Percentiles rank a stretch among this genome's conserved stretches.
These are phyloP conservation scores for Monosporascus sp. DNA, from an alignment of 2,329 filamentous ascomycete genomes.

Conservation along the genomic window DNA sequence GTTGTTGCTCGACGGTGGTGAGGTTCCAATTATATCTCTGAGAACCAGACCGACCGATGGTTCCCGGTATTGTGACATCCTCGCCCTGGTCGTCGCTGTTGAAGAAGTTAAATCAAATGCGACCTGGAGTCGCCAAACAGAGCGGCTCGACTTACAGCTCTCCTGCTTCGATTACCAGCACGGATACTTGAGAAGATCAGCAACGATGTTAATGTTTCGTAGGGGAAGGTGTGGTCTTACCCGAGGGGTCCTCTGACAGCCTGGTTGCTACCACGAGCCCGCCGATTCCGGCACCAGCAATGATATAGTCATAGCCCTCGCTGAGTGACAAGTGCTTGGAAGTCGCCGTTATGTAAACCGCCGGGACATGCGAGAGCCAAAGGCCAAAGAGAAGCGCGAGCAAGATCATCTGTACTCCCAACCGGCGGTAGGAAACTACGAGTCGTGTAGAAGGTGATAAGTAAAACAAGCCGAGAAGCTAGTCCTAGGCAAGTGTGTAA, in stretches of 20 bases:
- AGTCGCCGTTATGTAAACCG: conserved; percentile 6
- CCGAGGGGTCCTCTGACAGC: conserved; percentile 16
- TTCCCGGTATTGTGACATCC: conserved; percentile 20
- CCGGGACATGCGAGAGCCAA: conserved; percentile 7
- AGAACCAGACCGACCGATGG: conserved; percentile 17
- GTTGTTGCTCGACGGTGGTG: conserved; percentile 24
- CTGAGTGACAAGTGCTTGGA: conserved; percentile 10
- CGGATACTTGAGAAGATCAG: conserved; percentile 18
- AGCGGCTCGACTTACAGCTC: conserved; percentile 15
- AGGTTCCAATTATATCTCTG: conserved; percentile 26
- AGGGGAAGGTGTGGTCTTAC: conserved; percentile 3
- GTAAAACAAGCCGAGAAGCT: not conserved
- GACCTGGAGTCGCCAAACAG: not conserved
- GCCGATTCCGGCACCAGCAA: conserved; percentile 22
- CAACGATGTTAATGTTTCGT: not conserved
- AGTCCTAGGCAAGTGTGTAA: too few relatives aligned
- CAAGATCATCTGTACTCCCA: not conserved
- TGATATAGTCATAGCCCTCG: conserved; percentile 20
- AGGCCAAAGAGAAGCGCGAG: conserved; percentile 2
- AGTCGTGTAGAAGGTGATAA: not conserved
- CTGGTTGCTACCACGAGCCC: conserved; percentile 23
- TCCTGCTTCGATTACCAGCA: conserved; percentile 22
- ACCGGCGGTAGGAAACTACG: not conserved
- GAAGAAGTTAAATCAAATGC: conserved; percentile 1
- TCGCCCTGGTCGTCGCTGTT: conserved; percentile 21